Conservation (phyloP, 208 protist species). For the Trypanosoma mega region DNA sequence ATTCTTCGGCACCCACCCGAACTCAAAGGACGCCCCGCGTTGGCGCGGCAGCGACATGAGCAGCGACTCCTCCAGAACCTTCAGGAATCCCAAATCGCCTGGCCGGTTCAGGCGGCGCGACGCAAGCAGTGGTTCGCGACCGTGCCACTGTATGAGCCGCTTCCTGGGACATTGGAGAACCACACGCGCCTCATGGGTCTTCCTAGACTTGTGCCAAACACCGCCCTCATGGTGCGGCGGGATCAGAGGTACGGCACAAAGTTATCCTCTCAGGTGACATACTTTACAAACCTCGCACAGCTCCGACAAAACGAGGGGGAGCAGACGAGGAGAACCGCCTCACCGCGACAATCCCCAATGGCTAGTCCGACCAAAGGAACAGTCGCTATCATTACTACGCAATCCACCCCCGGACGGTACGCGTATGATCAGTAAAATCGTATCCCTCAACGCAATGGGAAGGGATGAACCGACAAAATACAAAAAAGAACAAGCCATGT, state of each 20-base stretch:
- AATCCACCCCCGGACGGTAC: neutral
- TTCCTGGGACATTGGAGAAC: constrained; percentile 68
- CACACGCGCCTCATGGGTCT: constrained; percentile 20
- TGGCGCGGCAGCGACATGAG: neutral
- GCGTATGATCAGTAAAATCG: neutral
- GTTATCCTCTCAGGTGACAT: constrained; percentile 50
- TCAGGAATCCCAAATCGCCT: too few relatives aligned
- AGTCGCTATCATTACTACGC: neutral
- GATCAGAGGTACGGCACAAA: constrained; percentile 30
- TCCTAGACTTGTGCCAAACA: constrained; percentile 46
- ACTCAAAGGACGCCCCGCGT: neutral
- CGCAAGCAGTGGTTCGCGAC: constrained; percentile 65
- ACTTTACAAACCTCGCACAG: constrained; percentile 30
- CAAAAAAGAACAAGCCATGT: too few relatives aligned
- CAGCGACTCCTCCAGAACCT: too few relatives aligned
- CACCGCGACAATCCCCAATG: neutral
- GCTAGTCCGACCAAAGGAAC: neutral
- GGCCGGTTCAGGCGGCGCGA: constrained; percentile 17
- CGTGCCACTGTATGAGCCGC: constrained; percentile 70
- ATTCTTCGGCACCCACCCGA: constrained; percentile 16
- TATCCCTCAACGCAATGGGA: too few relatives aligned
- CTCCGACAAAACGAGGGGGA: neutral
- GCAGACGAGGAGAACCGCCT: constrained; percentile 8
- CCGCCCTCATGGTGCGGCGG: constrained; percentile 28
- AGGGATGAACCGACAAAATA: too few relatives aligned